phyloP scores from a whole-genome alignment of 441 rosid species.

The Heliophila coronopifolia region DNA sequence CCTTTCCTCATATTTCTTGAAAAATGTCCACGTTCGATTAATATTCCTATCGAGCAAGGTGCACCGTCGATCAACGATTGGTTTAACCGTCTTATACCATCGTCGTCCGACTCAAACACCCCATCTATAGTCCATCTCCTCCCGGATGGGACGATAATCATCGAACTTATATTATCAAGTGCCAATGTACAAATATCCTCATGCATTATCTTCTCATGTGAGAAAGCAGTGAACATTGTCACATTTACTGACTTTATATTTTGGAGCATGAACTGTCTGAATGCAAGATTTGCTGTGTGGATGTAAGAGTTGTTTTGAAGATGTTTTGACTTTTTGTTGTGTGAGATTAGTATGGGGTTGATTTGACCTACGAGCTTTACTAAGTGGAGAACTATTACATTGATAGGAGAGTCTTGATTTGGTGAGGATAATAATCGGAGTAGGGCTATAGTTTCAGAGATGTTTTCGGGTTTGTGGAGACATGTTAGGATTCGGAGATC shows the following conservation, averaged over 20 bases:
- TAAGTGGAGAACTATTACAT: conserved; percentile 34
- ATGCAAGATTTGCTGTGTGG: conserved; percentile 28
- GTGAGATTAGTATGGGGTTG: conserved; percentile 35
- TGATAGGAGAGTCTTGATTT: conserved; percentile 13
- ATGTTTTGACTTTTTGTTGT: conserved; percentile 16
- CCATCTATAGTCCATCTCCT: conserved; percentile 21
- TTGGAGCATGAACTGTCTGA: conserved; percentile 12
- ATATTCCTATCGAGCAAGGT: conserved; percentile 20
- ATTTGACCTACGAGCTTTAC: conserved; percentile 31
- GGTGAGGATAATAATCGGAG: conserved; percentile 19
- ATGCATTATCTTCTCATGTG: conserved; percentile 28
- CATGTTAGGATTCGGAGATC: conserved; percentile 36
- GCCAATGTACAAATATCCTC: conserved; percentile 40
- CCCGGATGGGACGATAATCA: conserved; percentile 23
- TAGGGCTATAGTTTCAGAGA: conserved; percentile 27
- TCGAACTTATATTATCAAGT: conserved; percentile 29
- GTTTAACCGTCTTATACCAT: conserved; percentile 13
- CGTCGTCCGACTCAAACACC: conserved; percentile 15
- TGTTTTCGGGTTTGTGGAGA: conserved; percentile 35
- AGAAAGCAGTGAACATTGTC: conserved; percentile 32
- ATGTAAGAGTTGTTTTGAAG: conserved; percentile 15
- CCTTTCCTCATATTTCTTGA: neutral
- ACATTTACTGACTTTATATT: neutral
- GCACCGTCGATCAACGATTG: conserved; percentile 5
- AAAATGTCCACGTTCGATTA: conserved; percentile 22